phyloP scores from a whole-genome alignment of 176 grass and related monocot species.

The Hyparrhenia diplandra region DNA sequence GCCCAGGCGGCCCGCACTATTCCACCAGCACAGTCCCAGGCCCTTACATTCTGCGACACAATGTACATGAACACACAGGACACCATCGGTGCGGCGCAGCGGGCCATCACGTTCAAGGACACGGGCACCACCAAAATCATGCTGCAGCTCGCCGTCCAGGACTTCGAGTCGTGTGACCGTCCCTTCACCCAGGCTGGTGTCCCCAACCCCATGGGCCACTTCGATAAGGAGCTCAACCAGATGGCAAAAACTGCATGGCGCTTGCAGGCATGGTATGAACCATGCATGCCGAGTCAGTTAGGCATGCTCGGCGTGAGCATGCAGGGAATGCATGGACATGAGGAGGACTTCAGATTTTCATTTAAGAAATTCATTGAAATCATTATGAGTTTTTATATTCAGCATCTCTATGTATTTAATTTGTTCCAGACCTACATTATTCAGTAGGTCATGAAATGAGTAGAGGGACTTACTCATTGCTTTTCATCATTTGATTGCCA shows the following conservation, averaged over 20 bases:
- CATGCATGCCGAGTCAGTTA: not conserved
- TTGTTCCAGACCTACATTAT: not conserved
- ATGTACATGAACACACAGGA: constrained; percentile 60
- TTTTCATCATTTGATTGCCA: not conserved
- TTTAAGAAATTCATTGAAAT: not conserved
- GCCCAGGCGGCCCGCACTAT: not conserved
- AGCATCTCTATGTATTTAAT: not conserved
- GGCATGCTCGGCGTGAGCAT: not conserved
- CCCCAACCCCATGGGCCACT: constrained; percentile 34
- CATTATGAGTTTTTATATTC: not conserved
- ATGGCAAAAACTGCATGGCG: constrained; percentile 53
- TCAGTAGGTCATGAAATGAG: not conserved
- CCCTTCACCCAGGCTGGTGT: constrained; percentile 23
- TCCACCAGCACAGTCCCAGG: constrained; percentile 2
- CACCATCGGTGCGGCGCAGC: constrained; percentile 41
- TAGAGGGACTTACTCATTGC: not conserved
- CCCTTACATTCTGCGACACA: constrained; percentile 44
- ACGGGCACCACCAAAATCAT: constrained; percentile 40
- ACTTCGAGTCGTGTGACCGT: constrained; percentile 49
- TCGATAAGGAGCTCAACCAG: constrained; percentile 31
- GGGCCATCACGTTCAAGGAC: constrained; percentile 44
- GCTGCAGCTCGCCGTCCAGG: constrained; percentile 50
- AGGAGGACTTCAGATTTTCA: not conserved
- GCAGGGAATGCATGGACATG: constrained; percentile 5
- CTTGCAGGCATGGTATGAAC: constrained; percentile 39